Evolutionary conservation across 2,329 filamentous ascomycete species (phyloP), one percentile per base, ranked within the genome.

Genomic region (Fusarium napiforme): DNA sequence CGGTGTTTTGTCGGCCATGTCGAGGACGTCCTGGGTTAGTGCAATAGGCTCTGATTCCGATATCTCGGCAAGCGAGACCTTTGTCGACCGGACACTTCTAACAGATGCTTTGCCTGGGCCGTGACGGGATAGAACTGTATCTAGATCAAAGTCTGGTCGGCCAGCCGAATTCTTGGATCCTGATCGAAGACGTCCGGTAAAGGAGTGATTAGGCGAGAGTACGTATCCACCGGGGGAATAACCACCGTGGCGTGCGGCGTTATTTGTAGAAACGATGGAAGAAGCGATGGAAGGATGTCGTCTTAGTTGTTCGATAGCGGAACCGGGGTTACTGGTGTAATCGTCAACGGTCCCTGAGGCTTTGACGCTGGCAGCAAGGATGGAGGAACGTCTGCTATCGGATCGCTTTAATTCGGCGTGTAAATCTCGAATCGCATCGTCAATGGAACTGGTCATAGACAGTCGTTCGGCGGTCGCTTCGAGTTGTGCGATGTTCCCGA

Each of bases 381-480:
- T 84, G 14, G 90, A 92, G 5, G 91, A 92, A 65, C 88, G 87
- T 69, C 89, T 87, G 78, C 90, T 93, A 78, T 93, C 92, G 78
- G 86, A 89, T 74, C 90, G 87, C 82, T 93, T 93, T 78, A 93
- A 85, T 81, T 93, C 91, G 69, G 90, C 85, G 81, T 93, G 91
- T 73, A 94, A 85, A 78, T 92, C 90, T 67, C 92, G 89, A 76
- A 95, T 95, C 75, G 93, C 92, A 84, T 93, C 90, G 77, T 93
- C 92, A 78, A 95, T 93, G 70, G 93, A 93, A 71, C 91, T 93
- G 64, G 90, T 91, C 84, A 89, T 88, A 75, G 92, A 93, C 81
- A 95, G 85, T 73, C 90, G 88, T 82, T 95, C 93, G 55, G 93
- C 93, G 16, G 90, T 92, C 73, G 92, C 91, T 82, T 96, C 93